phyloP scores from a whole-genome alignment of 1,284 basidiomycete species.

The Microbotryum scabiosae region DNA sequence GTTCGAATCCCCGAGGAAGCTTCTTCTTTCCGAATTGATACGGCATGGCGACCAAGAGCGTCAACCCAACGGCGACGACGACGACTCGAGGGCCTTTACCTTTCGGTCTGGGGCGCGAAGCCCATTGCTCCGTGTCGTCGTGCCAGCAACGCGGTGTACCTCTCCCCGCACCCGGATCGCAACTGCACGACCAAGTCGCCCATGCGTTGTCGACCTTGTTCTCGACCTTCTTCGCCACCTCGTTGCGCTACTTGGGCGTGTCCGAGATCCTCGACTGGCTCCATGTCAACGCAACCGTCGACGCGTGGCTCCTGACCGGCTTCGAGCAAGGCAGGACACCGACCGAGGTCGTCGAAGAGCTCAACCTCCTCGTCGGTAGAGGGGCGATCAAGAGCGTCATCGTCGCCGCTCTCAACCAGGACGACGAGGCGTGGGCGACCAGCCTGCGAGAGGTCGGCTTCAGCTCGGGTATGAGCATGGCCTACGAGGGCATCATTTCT shows the following conservation, averaged over 20 bases:
- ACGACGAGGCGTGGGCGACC: constrained; percentile 27
- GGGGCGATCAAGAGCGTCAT: constrained; percentile 23
- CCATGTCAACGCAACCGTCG: constrained; percentile 22
- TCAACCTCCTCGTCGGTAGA: constrained; percentile 24
- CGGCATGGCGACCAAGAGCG: too few species aligned
- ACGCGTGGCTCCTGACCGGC: constrained; percentile 27
- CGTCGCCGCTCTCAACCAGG: constrained; percentile 19
- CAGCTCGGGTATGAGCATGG: constrained; percentile 25
- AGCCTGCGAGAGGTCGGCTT: constrained; percentile 17
- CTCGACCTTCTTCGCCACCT: constrained; percentile 26
- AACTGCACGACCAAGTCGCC: constrained; percentile 22
- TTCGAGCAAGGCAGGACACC: constrained; percentile 22
- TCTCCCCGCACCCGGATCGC: constrained; percentile 12
- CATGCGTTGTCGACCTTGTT: constrained; percentile 16
- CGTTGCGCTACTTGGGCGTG: constrained; percentile 25
- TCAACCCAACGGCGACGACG: too few species aligned
- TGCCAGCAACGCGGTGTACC: constrained; percentile 17
- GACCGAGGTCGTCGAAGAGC: constrained; percentile 12
- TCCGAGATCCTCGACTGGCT: constrained; percentile 29
- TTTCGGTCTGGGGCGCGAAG: constrained; percentile 23
- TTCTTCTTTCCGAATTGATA: too few species aligned
- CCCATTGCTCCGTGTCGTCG: constrained; percentile 10
- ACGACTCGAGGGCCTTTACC: constrained; percentile 9
- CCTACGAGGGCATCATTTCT: constrained; percentile 24
- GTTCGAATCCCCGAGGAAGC: too few species aligned